phyloP scores from a whole-genome alignment of 2,329 filamentous ascomycete genomes.

The Aspergillus sp. region DNA sequence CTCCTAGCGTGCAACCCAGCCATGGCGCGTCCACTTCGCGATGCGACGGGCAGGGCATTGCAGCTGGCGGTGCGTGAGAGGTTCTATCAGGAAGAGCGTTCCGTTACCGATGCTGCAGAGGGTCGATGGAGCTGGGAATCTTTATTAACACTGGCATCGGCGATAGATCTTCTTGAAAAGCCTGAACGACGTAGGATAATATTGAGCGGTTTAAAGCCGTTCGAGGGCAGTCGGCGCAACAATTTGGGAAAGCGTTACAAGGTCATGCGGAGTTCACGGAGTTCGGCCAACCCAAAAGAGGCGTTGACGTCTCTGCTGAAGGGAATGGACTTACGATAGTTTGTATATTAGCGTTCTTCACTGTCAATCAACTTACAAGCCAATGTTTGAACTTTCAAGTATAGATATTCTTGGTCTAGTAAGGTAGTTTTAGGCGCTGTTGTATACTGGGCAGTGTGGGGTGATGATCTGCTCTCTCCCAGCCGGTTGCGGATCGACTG shows the following conservation, averaged over 20 bases:
- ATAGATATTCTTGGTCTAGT: no score
- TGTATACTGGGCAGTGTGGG: no score
- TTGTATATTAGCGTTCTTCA: conserved; percentile 9
- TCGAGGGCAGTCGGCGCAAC: conserved; percentile 34
- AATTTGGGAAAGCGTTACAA: conserved; percentile 34
- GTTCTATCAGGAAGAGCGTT: conserved; percentile 36
- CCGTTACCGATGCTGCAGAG: conserved; percentile 31
- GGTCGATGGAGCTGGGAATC: conserved; percentile 43
- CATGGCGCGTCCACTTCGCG: conserved; percentile 54
- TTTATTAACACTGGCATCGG: conserved; percentile 48
- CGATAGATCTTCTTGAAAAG: conserved; percentile 44
- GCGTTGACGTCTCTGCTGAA: conserved; percentile 31
- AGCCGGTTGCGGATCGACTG: not conserved
- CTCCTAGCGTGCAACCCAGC: conserved; percentile 54
- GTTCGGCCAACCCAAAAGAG: conserved; percentile 32
- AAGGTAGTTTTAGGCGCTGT: no score
- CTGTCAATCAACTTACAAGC: not conserved
- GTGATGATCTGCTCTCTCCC: not conserved
- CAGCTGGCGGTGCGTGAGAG: conserved; percentile 50
- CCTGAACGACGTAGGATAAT: conserved; percentile 33
- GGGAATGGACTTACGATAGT: conserved; percentile 25
- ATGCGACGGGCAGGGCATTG: conserved; percentile 56
- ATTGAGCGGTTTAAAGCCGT: conserved; percentile 27
- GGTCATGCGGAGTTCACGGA: conserved; percentile 42
- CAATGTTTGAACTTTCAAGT: not conserved